phyloP scores from a whole-genome alignment of 2,329 filamentous ascomycete genomes.

The Diplodia scrobiculata region DNA sequence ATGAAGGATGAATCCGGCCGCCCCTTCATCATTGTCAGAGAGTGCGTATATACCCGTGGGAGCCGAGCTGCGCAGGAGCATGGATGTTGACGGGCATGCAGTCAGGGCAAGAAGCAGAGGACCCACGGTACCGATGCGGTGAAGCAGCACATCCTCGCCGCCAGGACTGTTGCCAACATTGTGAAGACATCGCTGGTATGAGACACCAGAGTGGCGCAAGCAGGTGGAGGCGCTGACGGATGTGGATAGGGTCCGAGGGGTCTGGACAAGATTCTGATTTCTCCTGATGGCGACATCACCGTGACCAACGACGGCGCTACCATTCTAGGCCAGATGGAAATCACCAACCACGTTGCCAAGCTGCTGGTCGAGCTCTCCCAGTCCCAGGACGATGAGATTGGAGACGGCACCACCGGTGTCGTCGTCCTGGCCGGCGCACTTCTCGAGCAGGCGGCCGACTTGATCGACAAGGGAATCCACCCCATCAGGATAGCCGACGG shows the following conservation, averaged over 20 bases:
- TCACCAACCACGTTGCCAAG: slow-evolving; percentile 97
- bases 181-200: slow-evolving; percentile 87
- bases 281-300: slow-evolving; percentile 96
- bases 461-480: slow-evolving; percentile 99
- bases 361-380: slow-evolving; percentile 95
- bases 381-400: slow-evolving; percentile 98
- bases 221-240: background rate
- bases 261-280: slow-evolving; percentile 98
- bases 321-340: slow-evolving; percentile 96
- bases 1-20: slow-evolving; percentile 97
- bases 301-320: slow-evolving; percentile 99
- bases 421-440: slow-evolving; percentile 93
- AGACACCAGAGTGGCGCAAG: slow-evolving; percentile 6
- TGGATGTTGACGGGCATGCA: slow-evolving; percentile 47
- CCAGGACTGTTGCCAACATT: slow-evolving; percentile 92
- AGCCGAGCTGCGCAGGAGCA: slow-evolving; percentile 30
- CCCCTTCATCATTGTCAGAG: slow-evolving; percentile 97
- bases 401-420: slow-evolving; percentile 95
- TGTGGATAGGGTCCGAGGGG: slow-evolving; percentile 73
- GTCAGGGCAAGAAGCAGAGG: slow-evolving; percentile 96
- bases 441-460: slow-evolving; percentile 91
- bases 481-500: slow-evolving; percentile 98
- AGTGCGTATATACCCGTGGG: slow-evolving; percentile 62
- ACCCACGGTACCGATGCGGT: slow-evolving; percentile 96
- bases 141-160: slow-evolving; percentile 96